Evolutionary conservation across 352 stramenopile species (phyloP).

Genomic region (Phytophthora brassicae): DNA sequence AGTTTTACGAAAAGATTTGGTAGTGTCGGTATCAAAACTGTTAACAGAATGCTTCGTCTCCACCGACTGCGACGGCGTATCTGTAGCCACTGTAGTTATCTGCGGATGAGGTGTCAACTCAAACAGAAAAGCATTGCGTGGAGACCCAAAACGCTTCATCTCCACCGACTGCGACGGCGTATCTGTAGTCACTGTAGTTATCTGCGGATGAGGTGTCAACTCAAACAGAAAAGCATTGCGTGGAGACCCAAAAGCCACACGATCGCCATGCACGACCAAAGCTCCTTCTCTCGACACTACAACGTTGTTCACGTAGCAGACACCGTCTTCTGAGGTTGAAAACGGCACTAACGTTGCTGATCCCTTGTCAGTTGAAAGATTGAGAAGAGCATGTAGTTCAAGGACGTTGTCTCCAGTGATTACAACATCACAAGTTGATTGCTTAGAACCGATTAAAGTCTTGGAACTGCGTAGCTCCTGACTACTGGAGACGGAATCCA

Average conservation of each 20-base stretch:
- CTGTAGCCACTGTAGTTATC: conserved; percentile 1
- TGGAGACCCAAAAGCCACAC: conserved; percentile 49
- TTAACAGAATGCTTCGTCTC: no score
- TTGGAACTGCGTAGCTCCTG: conserved; percentile 61
- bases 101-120: conserved; percentile 33
- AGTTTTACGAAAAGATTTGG: conserved; percentile 42
- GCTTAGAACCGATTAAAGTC: conserved; percentile 53
- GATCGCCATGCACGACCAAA: conserved; percentile 61
- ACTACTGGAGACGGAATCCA: conserved; percentile 1
- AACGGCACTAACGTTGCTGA: conserved; percentile 59
- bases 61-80: no score
- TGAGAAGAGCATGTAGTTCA: conserved; percentile 64
- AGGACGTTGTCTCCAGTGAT: conserved; percentile 39
- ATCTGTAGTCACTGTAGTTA: conserved; percentile 1
- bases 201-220: conserved; percentile 25
- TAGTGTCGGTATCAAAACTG: neutral
- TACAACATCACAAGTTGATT: conserved; percentile 61
- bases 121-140: conserved; percentile 53
- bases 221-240: conserved; percentile 58
- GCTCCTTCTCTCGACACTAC: conserved; percentile 41
- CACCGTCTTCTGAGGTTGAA: conserved; percentile 30
- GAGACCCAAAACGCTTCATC: no score
- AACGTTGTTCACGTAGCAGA: conserved; percentile 57
- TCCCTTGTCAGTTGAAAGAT: conserved; percentile 35
- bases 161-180: no score